Evolutionary conservation across 2,329 filamentous ascomycete genomes (phyloP).

Genomic region (Botryotinia narcissicola): DNA sequence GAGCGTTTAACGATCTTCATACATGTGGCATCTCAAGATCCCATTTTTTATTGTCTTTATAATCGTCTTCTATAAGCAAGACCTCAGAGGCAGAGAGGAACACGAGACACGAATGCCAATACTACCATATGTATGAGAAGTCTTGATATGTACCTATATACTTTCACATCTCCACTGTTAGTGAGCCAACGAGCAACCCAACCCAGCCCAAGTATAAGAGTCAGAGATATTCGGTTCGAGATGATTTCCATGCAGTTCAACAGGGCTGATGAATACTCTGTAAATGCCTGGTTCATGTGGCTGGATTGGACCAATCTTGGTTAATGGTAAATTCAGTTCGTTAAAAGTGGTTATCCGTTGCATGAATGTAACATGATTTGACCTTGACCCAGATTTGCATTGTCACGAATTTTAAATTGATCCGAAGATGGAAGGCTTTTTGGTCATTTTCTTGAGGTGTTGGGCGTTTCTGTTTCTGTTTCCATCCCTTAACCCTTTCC

Average conservation of each 20-base stretch:
- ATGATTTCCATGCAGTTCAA: neutral
- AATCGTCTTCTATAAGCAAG: neutral
- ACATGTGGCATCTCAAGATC: neutral
- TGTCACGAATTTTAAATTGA: neutral
- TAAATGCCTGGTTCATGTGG: neutral
- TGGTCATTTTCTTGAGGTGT: conserved; percentile 3
- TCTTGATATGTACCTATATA: neutral
- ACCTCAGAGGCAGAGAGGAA: neutral
- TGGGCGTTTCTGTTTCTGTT: neutral
- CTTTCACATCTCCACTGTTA: neutral
- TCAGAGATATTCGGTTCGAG: neutral
- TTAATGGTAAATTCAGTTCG: neutral
- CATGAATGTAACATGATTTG: conserved; percentile 18
- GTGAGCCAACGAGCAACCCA: neutral
- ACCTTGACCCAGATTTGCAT: conserved; percentile 7
- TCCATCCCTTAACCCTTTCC: neutral
- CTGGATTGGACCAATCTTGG: neutral
- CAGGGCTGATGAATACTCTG: neutral
- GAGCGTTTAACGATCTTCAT: neutral
- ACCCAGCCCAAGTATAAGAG: neutral
- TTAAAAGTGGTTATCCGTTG: neutral
- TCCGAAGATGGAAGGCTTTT: neutral
- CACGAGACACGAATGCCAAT: neutral
- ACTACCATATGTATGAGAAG: neutral
- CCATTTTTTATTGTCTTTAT: neutral